phyloP scores from a whole-genome alignment of 2,329 filamentous ascomycete genomes.

The Neonectria hederae region DNA sequence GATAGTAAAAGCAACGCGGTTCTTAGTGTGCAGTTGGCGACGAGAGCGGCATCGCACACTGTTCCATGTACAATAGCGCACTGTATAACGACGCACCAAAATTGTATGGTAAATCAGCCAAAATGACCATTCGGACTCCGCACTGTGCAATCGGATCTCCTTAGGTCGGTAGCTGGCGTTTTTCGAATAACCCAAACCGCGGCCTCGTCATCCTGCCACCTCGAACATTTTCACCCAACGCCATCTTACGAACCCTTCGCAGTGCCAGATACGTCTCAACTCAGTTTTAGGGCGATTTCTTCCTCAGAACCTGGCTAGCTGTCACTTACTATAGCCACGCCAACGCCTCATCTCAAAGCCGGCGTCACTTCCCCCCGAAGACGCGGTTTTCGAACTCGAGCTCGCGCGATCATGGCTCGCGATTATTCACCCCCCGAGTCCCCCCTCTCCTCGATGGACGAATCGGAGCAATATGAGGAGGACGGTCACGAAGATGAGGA shows the following conservation, averaged over 20 bases:
- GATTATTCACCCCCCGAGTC: conserved; percentile 55
- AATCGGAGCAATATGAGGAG: conserved; percentile 58
- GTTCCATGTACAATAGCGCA: conserved; percentile 21
- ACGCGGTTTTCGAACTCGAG: conserved; percentile 34
- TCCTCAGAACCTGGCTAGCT: background rate
- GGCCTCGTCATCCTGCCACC: conserved; percentile 21
- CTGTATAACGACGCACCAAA: conserved; percentile 24
- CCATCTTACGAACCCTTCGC: conserved; percentile 9
- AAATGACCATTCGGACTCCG: background rate
- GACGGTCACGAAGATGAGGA: conserved; percentile 56
- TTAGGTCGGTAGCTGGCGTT: conserved; percentile 36
- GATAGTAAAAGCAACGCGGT: conserved; percentile 1
- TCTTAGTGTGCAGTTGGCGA: conserved; percentile 1
- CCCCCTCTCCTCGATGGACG: conserved; percentile 58
- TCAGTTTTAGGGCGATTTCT: background rate
- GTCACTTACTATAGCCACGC: background rate
- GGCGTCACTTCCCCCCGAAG: conserved; percentile 20
- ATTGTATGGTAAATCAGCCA: background rate
- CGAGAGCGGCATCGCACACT: conserved; percentile 31
- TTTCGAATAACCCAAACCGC: conserved; percentile 28
- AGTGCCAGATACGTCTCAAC: conserved; percentile 3
- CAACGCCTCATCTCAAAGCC: conserved; percentile 18
- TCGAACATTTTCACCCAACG: conserved; percentile 17
- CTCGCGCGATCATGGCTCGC: conserved; percentile 48
- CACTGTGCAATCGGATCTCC: conserved; percentile 40